Conservation (phyloP, 1,284 basidiomycete species). For the Rhizopogon hawkerae region DNA sequence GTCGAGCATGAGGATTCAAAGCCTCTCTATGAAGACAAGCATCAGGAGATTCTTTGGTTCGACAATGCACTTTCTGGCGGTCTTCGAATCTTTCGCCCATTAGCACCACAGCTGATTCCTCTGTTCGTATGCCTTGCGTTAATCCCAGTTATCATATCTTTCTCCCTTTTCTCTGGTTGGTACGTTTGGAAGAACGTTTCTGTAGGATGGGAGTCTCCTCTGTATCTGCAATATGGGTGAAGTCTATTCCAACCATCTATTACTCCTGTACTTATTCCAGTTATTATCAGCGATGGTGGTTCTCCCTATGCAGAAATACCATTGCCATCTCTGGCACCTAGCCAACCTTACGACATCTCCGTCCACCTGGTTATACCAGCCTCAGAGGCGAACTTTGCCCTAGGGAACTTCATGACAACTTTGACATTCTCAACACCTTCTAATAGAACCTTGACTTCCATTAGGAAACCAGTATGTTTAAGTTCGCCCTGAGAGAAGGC, state of each 20-base stretch:
- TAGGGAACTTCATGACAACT: conserved; percentile 75
- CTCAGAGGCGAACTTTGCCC: conserved; percentile 54
- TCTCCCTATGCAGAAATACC: conserved; percentile 50
- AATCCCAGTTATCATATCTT: conserved; percentile 49
- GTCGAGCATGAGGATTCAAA: conserved; percentile 13
- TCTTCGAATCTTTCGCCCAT: conserved; percentile 35
- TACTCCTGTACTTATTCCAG: neutral
- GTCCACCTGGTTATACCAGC: conserved; percentile 59
- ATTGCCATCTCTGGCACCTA: conserved; percentile 42
- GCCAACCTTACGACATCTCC: conserved; percentile 65
- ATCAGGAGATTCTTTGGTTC: neutral
- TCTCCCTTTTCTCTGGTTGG: conserved; percentile 59
- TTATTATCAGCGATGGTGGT: conserved; percentile 43
- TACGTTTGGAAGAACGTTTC: conserved; percentile 64
- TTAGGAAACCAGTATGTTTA: conserved; percentile 56
- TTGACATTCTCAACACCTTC: conserved; percentile 46
- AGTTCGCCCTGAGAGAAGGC: neutral
- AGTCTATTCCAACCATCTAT: conserved; percentile 15
- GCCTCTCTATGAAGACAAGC: neutral
- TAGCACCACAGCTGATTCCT: conserved; percentile 50
- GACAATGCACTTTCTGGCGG: neutral
- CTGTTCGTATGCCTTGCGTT: conserved; percentile 50
- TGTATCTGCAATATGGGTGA: conserved; percentile 72
- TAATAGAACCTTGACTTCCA: conserved; percentile 51
- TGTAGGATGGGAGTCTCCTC: conserved; percentile 53